These are phyloP conservation scores for Chaetomiaceae sp. DNA, from an alignment of 2,329 filamentous ascomycete genomes.

Conservation along the genomic window DNA sequence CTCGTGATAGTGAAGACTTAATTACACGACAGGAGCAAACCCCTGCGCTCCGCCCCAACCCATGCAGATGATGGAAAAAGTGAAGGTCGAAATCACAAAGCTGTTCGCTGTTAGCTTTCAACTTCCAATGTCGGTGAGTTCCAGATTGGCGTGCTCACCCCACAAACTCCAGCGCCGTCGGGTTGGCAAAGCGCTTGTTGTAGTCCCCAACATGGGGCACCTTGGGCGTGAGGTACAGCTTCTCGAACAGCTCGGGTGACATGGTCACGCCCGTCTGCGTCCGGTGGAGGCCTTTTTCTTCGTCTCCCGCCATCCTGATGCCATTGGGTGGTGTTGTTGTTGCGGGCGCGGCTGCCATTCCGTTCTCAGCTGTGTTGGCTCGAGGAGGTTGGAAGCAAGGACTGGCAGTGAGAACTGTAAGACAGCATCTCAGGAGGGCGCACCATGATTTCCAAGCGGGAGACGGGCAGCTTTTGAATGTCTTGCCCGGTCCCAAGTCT, in stretches of 20 bases:
- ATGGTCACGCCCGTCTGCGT: constrained; percentile 35
- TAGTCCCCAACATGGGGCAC: constrained; percentile 34
- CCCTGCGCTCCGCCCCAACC: constrained; percentile 36
- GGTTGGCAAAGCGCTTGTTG: constrained; percentile 36
- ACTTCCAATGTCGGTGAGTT: too few species aligned
- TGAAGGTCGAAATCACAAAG: constrained; percentile 37
- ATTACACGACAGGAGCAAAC: constrained; percentile 33
- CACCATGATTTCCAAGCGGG: too few species aligned
- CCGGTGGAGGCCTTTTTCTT: constrained; percentile 34
- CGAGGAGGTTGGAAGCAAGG: neutral
- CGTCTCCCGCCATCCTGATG: constrained; percentile 22
- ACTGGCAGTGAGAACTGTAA: too few species aligned
- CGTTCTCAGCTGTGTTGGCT: neutral
- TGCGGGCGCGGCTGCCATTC: constrained; percentile 7
- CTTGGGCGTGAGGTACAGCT: constrained; percentile 38
- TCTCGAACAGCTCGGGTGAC: constrained; percentile 38
- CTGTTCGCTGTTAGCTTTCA: constrained; percentile 25
- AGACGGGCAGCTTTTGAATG: neutral
- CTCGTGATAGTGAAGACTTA: too few species aligned
- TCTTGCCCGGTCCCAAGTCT: neutral
- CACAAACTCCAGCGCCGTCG: constrained; percentile 36
- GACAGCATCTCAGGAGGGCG: neutral
- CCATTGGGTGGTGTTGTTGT: neutral
- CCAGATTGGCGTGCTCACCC: constrained; percentile 33
- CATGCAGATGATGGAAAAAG: constrained; percentile 36